Evolutionary conservation across 129 eudicot genomes (phyloP).

Genomic region (Arctium minus): DNA sequence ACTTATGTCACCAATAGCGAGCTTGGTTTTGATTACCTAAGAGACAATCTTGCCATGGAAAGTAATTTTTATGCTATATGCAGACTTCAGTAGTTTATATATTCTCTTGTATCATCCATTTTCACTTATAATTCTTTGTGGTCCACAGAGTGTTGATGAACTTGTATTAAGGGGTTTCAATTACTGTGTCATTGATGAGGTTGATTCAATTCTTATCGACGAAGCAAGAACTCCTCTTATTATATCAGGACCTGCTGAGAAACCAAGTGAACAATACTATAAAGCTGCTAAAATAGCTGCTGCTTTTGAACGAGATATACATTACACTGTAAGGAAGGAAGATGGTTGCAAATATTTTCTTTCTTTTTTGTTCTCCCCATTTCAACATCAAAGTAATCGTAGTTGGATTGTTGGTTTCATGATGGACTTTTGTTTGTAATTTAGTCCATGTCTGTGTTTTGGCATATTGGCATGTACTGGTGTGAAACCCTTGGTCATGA

Average conservation of each 20-base stretch:
- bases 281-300: slow-evolving; percentile 99
- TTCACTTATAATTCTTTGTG: slow-evolving; percentile 21
- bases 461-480: background rate
- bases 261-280: slow-evolving; percentile 93
- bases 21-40: slow-evolving; percentile 98
- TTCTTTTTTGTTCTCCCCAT: background rate
- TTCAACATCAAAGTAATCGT: background rate
- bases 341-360: background rate
- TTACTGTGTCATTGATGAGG: slow-evolving; percentile 98
- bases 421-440: background rate
- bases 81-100: background rate
- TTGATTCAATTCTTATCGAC: slow-evolving; percentile 95
- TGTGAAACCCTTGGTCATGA: background rate
- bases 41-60: slow-evolving; percentile 99
- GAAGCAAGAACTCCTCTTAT: slow-evolving; percentile 99
- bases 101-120: background rate
- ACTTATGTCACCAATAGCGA: slow-evolving; percentile 99
- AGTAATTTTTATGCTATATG: slow-evolving; percentile 50
- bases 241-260: slow-evolving; percentile 99
- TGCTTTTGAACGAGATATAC: slow-evolving; percentile 95
- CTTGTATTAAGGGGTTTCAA: slow-evolving; percentile 91
- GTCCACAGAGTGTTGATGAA: slow-evolving; percentile 87
- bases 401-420: background rate
- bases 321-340: slow-evolving; percentile 73
- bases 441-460: background rate